phyloP scores from a whole-genome alignment of 2,329 filamentous ascomycete species.

The Xylaria multiplex region DNA sequence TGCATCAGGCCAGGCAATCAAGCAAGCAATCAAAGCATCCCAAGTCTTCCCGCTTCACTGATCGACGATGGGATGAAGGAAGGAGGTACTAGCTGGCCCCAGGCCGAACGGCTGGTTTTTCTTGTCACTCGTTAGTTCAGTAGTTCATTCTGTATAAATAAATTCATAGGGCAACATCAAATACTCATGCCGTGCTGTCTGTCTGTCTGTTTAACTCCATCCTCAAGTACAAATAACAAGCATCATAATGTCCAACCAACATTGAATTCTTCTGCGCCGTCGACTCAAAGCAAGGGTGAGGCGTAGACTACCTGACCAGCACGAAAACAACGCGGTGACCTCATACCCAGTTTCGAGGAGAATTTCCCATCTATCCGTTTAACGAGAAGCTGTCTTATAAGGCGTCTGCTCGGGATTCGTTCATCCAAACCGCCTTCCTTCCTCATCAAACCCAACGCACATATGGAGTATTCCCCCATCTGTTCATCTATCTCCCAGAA shows the following conservation, averaged over 20 bases:
- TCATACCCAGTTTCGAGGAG: not conserved
- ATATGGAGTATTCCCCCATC: not conserved
- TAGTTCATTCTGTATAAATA: conserved; percentile 13
- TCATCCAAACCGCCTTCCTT: not conserved
- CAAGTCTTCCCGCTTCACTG: not conserved
- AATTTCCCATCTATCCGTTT: not conserved
- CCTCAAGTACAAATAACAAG: not conserved
- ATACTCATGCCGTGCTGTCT: not conserved
- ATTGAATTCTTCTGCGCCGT: not conserved
- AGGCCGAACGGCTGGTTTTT: not conserved
- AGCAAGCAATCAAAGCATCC: conserved; percentile 1
- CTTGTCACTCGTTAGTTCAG: not conserved
- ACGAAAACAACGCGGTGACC: not conserved
- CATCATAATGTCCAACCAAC: not conserved
- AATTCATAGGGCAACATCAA: not conserved
- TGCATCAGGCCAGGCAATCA: conserved; percentile 5
- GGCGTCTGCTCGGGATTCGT: not conserved
- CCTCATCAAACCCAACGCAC: not conserved
- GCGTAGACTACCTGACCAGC: not conserved
- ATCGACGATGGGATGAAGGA: conserved; percentile 4
- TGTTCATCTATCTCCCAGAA: not conserved
- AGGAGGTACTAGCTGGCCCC: not conserved
- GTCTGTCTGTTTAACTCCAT: not conserved
- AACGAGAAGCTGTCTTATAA: not conserved
- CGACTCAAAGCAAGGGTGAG: not conserved